Percentiles rank a stretch among this genome's conserved stretches.
phyloP scores from a whole-genome alignment of 805 yeast species.

The Wickerhamomyces chaumierensis region DNA sequence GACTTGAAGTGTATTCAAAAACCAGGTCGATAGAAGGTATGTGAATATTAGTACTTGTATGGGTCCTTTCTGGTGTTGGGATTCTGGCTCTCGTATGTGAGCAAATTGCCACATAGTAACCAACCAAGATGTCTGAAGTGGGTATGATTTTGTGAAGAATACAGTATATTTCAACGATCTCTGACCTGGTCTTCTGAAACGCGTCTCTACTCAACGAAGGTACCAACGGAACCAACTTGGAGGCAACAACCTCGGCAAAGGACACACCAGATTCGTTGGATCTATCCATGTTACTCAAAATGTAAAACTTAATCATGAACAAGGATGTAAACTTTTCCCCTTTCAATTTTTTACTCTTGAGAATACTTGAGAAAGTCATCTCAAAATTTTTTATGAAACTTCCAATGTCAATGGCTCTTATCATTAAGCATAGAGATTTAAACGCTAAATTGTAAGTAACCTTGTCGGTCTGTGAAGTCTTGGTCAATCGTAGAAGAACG shows the following conservation, averaged over 20 bases:
- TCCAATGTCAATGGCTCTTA: constrained; percentile 10
- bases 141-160: constrained; percentile 1
- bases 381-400: constrained; percentile 13
- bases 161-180: constrained; percentile 12
- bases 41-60: too few relatives aligned
- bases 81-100: constrained; percentile 7
- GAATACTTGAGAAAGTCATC: constrained; percentile 6
- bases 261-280: constrained; percentile 1
- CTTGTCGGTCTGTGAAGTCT: constrained; percentile 9
- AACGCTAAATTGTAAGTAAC: constrained; percentile 7
- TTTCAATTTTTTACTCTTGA: constrained; percentile 8
- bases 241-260: constrained; percentile 2
- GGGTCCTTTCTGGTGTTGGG: too few relatives aligned
- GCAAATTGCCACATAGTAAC: constrained; percentile 7
- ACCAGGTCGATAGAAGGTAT: too few relatives aligned
- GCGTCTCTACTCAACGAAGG: constrained; percentile 9
- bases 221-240: constrained; percentile 4
- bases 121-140: not conserved
- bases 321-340: constrained; percentile 17
- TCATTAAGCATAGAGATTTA: constrained; percentile 17
- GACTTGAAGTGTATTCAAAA: too few relatives aligned
- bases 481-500: constrained; percentile 13
- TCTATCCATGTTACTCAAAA: constrained; percentile 8
- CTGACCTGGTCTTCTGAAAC: constrained; percentile 12
- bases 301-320: constrained; percentile 14